Base-by-base conservation (phyloP, 768 basidiomycete genomes). In the Lyophyllum decastes region DNA sequence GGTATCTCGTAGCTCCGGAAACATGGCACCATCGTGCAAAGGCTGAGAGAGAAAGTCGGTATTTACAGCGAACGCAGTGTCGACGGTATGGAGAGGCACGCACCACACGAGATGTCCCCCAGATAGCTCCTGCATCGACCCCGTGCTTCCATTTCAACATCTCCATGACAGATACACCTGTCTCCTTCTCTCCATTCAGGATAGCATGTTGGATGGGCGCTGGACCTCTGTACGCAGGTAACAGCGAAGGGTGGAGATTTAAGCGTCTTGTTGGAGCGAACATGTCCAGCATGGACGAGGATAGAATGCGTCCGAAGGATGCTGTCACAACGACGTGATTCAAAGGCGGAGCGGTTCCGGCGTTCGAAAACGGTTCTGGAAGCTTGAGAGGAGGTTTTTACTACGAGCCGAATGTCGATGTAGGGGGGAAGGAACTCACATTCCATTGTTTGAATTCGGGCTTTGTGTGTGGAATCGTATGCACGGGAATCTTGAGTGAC, bases 161-260 rank as follows among this genome's bases (percentile, higher is more conserved):
- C 59, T 88, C 82, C 57, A 89, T 85, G 2, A 98, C 80, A 57
- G 86, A 90, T 1, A 96, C 93, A 0, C 93, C 95, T 0, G 90
- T 92, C 59, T 82, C 78, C 5, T 65, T 66, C 49, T 86, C 86
- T 2, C 84, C 85, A 58, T 88, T 84, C 44, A 91, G 72, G 40
- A 98, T 77, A 0, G 88, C 81, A 64, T 87, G 89, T 66, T 97
- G 95, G 38, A 98, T 91, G 0, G 95, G 95, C 2, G 94, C 92
- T 9, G 95, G 86, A 0, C 95, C 95, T n/a, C 95, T 86, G 69
- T 92, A 95, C 25, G 80, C 76, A 0, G 95, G 95, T 33, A 98
- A 80, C 0, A 94, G 74, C 34, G 94, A 95, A 0, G 94, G 94
- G 65, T 98, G 95, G 6, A 98, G 85, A 66, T 98, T 97, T 35